phyloP scores from a whole-genome alignment of 768 basidiomycete genomes.

The Asterophora parasitica region DNA sequence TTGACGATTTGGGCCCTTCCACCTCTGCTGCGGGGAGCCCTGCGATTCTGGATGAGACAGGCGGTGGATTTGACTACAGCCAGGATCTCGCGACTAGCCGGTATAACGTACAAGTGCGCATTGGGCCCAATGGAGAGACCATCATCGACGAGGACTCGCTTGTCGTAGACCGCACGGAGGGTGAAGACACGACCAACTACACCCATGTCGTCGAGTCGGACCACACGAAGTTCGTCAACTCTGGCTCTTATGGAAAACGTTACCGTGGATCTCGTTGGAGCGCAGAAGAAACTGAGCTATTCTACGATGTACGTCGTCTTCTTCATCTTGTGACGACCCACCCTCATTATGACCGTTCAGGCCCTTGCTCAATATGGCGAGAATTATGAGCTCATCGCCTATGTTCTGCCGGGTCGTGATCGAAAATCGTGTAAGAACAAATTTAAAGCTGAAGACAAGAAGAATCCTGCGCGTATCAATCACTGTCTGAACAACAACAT shows the following conservation, averaged over 20 bases:
- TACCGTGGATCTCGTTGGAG: conserved; percentile 84
- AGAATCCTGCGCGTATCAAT: conserved; percentile 71
- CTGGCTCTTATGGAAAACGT: conserved; percentile 74
- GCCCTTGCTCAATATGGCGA: conserved; percentile 88
- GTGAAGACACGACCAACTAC: conserved; percentile 63
- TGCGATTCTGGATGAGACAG: conserved; percentile 38
- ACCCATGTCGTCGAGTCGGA: conserved; percentile 82
- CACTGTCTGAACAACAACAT: conserved; percentile 68
- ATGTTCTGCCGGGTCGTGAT: conserved; percentile 78
- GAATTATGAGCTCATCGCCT: conserved; percentile 89
- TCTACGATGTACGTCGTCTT: conserved; percentile 63
- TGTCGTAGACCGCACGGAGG: conserved; percentile 71
- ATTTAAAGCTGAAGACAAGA: conserved; percentile 86
- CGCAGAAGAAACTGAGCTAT: conserved; percentile 83
- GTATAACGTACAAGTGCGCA: conserved; percentile 81
- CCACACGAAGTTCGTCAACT: conserved; percentile 81
- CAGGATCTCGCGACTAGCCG: conserved; percentile 61
- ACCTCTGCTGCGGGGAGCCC: conserved; percentile 8
- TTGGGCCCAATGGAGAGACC: conserved; percentile 83
- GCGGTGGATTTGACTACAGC: conserved; percentile 66
- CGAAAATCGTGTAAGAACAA: conserved; percentile 90
- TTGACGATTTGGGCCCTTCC: conserved; percentile 16
- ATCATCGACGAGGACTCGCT: conserved; percentile 84
- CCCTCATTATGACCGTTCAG: conserved; percentile 33
- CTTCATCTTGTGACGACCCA: not conserved